These are phyloP conservation scores for Sambucus nigra DNA, from an alignment of 129 eudicot genomes.

Conservation along the genomic window DNA sequence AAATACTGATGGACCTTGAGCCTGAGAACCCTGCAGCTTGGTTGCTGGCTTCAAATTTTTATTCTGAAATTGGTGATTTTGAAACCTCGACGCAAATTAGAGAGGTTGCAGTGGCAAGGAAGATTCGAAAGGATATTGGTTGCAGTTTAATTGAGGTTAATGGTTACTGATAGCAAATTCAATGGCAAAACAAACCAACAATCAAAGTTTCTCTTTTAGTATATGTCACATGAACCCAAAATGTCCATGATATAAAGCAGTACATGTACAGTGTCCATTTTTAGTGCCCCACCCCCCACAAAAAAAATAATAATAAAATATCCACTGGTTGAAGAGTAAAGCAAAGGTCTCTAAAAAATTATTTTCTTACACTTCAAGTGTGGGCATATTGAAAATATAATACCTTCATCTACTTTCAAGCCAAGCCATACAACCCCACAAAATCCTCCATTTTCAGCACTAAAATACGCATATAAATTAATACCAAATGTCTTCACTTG, in stretches of 20 bases:
- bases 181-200: too few species aligned
- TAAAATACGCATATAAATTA: conserved; percentile 45
- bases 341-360: conserved; percentile 44
- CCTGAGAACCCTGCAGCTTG: conserved; percentile 40
- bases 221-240: too few species aligned
- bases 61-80: conserved; percentile 40
- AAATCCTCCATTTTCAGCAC: conserved; percentile 34
- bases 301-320: too few species aligned
- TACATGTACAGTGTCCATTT: too few species aligned
- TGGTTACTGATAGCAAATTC: conserved; percentile 8
- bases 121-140: conserved; percentile 37
- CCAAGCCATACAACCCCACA: conserved; percentile 56
- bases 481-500: conserved; percentile 33
- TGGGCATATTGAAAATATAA: conserved; percentile 43
- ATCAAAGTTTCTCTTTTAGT: too few species aligned
- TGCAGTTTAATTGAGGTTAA: conserved; percentile 27
- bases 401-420: conserved; percentile 80
- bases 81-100: conserved; percentile 26
- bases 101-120: conserved; percentile 38
- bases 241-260: too few species aligned
- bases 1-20: conserved; percentile 34
- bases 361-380: conserved; percentile 82
- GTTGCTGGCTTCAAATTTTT: conserved; percentile 44
- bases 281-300: too few species aligned
- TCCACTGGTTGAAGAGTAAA: conserved; percentile 72